A percentile compares a stretch with the other conserved stretches of the same genome.
These are phyloP conservation scores for Starmerella cellae DNA, from an alignment of 805 yeast species.

Conservation along the genomic window DNA sequence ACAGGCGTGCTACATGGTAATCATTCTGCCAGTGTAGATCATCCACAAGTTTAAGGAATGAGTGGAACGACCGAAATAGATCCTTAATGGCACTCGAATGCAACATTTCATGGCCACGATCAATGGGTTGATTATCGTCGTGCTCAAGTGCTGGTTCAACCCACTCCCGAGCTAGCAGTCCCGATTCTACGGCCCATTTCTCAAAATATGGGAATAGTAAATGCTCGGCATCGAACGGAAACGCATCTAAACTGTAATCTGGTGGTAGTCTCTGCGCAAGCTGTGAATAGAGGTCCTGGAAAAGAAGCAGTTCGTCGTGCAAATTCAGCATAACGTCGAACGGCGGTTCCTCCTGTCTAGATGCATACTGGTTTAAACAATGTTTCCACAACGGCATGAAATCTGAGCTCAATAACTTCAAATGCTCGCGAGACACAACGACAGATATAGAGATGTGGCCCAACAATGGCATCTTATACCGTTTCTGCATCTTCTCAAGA, in stretches of 20 bases:
- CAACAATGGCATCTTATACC: slow-evolving; percentile 48
- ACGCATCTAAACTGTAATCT: slow-evolving; percentile 21
- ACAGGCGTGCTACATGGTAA: slow-evolving; percentile 47
- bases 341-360: slow-evolving; percentile 23
- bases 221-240: slow-evolving; percentile 44
- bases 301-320: slow-evolving; percentile 40
- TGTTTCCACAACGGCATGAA: slow-evolving; percentile 26
- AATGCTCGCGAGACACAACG: slow-evolving; percentile 25
- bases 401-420: slow-evolving; percentile 26
- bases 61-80: slow-evolving; percentile 49
- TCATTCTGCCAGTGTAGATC: slow-evolving; percentile 54
- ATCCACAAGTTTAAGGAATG: slow-evolving; percentile 43
- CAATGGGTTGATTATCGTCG: slow-evolving; percentile 46
- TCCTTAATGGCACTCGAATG: slow-evolving; percentile 54
- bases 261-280: slow-evolving; percentile 30
- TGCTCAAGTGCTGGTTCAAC: slow-evolving; percentile 42
- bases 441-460: slow-evolving; percentile 42
- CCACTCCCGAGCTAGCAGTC: slow-evolving; percentile 35
- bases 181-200: slow-evolving; percentile 34
- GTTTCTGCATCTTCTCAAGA: slow-evolving; percentile 41
- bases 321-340: slow-evolving; percentile 47
- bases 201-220: slow-evolving; percentile 39
- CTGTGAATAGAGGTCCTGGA: slow-evolving; percentile 41
- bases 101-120: slow-evolving; percentile 27
- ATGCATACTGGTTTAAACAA: slow-evolving; percentile 20